Percentiles rank a stretch among this genome's conserved stretches.
Conservation (phyloP, 2,329 filamentous ascomycete genomes). For the Boeremia exigua region DNA sequence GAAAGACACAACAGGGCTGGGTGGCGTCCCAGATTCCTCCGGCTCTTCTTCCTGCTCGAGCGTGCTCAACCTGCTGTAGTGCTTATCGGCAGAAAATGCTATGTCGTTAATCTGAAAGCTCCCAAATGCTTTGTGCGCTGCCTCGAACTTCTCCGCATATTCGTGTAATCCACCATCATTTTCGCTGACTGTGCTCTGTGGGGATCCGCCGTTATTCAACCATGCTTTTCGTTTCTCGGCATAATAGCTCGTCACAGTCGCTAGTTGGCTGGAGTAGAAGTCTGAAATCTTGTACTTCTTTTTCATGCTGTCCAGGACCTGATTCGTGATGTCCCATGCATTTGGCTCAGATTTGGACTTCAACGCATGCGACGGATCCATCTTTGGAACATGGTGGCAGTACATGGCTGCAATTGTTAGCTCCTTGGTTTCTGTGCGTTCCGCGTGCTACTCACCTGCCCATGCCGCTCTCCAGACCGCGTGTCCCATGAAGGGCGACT, state of each 20-base stretch:
- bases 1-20: background rate
- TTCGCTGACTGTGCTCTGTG: conserved; percentile 27
- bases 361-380: conserved; percentile 67
- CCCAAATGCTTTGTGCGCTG: conserved; percentile 30
- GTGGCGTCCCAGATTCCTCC: conserved; percentile 4
- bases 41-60: conserved; percentile 23
- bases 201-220: conserved; percentile 24
- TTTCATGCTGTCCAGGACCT: conserved; percentile 22
- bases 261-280: conserved; percentile 20
- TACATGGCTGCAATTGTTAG: conserved; percentile 60
- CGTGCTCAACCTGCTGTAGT: conserved; percentile 21
- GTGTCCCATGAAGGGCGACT: conserved; percentile 72
- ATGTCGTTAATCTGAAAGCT: conserved; percentile 7
- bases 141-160: conserved; percentile 26
- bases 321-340: conserved; percentile 26
- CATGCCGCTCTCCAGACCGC: conserved; percentile 72
- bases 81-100: conserved; percentile 15
- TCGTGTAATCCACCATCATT: conserved; percentile 28
- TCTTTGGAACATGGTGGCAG: conserved; percentile 69
- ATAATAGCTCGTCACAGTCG: conserved; percentile 17
- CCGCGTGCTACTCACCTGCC: conserved; percentile 50
- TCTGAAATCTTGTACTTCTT: conserved; percentile 24
- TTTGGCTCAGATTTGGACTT: conserved; percentile 20
- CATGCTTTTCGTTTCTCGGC: conserved; percentile 19
- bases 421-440: background rate